phyloP scores from a whole-genome alignment of 2,329 filamentous ascomycete genomes.

The Cryphonectria japonica region DNA sequence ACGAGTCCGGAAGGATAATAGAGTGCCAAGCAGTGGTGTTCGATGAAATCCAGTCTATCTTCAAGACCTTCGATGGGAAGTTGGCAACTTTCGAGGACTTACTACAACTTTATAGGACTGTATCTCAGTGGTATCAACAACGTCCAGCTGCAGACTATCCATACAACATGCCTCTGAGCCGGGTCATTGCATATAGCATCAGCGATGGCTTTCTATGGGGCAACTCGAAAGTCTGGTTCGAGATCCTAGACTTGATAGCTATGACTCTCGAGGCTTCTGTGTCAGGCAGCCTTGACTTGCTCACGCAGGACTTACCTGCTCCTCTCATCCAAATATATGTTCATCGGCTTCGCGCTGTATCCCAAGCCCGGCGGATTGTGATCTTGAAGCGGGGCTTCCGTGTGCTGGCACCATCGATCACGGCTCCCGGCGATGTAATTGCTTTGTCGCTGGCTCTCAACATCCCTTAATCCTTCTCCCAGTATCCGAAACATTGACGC shows the following conservation, averaged over 20 bases:
- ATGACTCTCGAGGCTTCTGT: neutral
- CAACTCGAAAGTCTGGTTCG: neutral
- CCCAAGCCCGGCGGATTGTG: neutral
- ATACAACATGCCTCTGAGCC: neutral
- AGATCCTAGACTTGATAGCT: neutral
- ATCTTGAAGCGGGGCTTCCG: neutral
- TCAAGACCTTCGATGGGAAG: neutral
- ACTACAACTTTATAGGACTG: neutral
- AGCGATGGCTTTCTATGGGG: neutral
- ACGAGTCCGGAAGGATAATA: neutral
- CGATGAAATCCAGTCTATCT: neutral
- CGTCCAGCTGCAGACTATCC: neutral
- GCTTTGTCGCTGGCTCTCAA: neutral
- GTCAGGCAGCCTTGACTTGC: neutral
- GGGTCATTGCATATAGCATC: neutral
- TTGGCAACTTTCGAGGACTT: neutral
- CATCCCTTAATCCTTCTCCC: neutral
- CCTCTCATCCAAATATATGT: neutral
- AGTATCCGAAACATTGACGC: neutral
- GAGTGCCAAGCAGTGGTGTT: neutral
- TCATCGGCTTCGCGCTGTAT: rapidly evolving
- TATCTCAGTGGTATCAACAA: neutral
- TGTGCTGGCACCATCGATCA: neutral
- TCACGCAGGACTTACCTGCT: neutral
- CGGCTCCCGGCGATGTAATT: neutral